Percentiles rank a stretch among this genome's conserved stretches.
Evolutionary conservation across 1,284 basidiomycete genomes (phyloP).

Genomic region (Rhodotorula sp.): DNA sequence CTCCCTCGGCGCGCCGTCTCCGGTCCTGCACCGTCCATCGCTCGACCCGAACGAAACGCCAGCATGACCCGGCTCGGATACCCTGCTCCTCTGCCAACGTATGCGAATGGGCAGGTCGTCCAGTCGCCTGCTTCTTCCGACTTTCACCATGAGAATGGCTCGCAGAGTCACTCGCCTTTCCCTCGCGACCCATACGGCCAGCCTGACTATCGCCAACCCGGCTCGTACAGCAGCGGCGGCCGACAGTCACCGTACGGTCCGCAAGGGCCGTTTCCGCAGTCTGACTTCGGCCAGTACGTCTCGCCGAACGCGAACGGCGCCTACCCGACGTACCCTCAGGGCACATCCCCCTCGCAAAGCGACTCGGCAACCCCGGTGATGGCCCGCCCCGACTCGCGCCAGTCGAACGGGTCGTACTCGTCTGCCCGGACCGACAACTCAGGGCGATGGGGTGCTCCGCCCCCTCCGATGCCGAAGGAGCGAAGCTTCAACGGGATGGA

Average conservation of each 20-base stretch:
- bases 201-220: background rate
- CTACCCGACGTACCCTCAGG: conserved; percentile 2
- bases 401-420: conserved; percentile 18
- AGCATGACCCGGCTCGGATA: conserved; percentile 4
- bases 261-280: background rate
- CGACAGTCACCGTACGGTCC: background rate
- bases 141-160: conserved; percentile 2
- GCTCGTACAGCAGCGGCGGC: background rate
- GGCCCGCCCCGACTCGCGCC: conserved; percentile 4
- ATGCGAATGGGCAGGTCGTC: background rate
- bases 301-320: background rate
- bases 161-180: conserved; percentile 17
- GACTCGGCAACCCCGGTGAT: background rate
- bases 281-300: conserved; percentile 2
- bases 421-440: conserved; percentile 29
- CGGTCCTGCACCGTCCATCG: background rate
- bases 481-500: conserved; percentile 28
- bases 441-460: conserved; percentile 17
- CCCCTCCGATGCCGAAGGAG: conserved; percentile 33
- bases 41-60: conserved; percentile 23
- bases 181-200: background rate
- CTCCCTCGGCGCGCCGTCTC: conserved; percentile 2
- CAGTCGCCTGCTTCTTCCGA: conserved; percentile 1
- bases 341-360: background rate
- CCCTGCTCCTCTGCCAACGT: background rate